phyloP scores from a whole-genome alignment of 2,329 filamentous ascomycete genomes.

The Venturia pyrina region DNA sequence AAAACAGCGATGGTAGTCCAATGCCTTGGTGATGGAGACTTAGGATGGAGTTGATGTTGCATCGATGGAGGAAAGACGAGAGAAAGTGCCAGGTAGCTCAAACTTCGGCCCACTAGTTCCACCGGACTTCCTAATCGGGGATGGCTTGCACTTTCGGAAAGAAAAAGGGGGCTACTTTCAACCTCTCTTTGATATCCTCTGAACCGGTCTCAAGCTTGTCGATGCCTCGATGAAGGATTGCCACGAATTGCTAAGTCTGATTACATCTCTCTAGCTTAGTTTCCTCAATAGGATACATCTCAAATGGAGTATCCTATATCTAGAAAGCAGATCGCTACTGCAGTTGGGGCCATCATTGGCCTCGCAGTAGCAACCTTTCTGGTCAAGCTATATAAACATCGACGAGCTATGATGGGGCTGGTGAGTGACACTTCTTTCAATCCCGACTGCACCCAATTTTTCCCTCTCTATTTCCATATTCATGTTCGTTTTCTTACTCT shows the following conservation, averaged over 20 bases:
- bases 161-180: not conserved
- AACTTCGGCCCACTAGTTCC: not conserved
- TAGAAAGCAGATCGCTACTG: not conserved
- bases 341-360: not conserved
- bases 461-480: not conserved
- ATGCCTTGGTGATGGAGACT: not conserved
- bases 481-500: too few species aligned
- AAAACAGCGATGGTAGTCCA: not conserved
- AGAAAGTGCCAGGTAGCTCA: too few species aligned
- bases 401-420: conserved; percentile 8
- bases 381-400: conserved; percentile 1
- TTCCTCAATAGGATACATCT: too few species aligned
- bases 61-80: not conserved
- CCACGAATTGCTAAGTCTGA: not conserved
- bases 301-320: not conserved
- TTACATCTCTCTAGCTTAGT: not conserved
- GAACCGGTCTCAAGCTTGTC: not conserved
- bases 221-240: not conserved
- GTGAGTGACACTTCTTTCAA: not conserved
- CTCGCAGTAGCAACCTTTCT: not conserved
- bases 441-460: not conserved
- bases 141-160: conserved; percentile 1
- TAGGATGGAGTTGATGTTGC: not conserved
- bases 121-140: not conserved
- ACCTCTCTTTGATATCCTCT: not conserved